A percentile compares a stretch with the other conserved stretches of the same genome.
phyloP scores from a whole-genome alignment of 2,329 filamentous ascomycete species.

The Scedosporium minutisporum region DNA sequence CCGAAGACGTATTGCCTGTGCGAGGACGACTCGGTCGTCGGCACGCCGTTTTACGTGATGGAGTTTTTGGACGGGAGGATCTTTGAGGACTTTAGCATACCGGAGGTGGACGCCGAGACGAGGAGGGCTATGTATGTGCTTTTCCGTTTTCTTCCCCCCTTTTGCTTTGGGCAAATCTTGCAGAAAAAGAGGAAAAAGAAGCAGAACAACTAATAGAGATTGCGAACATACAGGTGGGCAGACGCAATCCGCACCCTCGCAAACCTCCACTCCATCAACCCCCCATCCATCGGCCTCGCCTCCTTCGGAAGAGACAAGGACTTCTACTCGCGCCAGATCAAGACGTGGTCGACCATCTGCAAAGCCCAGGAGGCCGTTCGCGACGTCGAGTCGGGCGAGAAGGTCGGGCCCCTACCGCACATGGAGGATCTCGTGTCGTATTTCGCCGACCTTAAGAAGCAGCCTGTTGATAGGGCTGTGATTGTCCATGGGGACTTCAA shows the following conservation, averaged over 20 bases:
- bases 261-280: slow-evolving; percentile 69
- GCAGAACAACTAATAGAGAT: background rate
- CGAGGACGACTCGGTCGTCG: slow-evolving; percentile 69
- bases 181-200: background rate
- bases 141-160: background rate
- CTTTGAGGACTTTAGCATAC: slow-evolving; percentile 80
- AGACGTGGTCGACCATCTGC: slow-evolving; percentile 72
- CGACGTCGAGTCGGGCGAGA: slow-evolving; percentile 66
- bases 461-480: slow-evolving; percentile 68
- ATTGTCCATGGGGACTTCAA: slow-evolving; percentile 96
- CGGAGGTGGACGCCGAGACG: slow-evolving; percentile 57
- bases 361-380: slow-evolving; percentile 63
- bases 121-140: slow-evolving; percentile 51
- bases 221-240: slow-evolving; percentile 46
- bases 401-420: slow-evolving; percentile 75
- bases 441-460: slow-evolving; percentile 58
- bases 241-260: slow-evolving; percentile 76
- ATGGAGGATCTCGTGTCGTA: slow-evolving; percentile 72
- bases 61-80: slow-evolving; percentile 89
- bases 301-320: slow-evolving; percentile 63
- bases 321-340: slow-evolving; percentile 81
- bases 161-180: background rate
- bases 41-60: slow-evolving; percentile 96
- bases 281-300: slow-evolving; percentile 56
- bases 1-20: slow-evolving; percentile 78